Evolutionary conservation across 345 rosid species (phyloP), one percentile per base, ranked within the genome.

Genomic region (Dipteronia dyeriana): DNA sequence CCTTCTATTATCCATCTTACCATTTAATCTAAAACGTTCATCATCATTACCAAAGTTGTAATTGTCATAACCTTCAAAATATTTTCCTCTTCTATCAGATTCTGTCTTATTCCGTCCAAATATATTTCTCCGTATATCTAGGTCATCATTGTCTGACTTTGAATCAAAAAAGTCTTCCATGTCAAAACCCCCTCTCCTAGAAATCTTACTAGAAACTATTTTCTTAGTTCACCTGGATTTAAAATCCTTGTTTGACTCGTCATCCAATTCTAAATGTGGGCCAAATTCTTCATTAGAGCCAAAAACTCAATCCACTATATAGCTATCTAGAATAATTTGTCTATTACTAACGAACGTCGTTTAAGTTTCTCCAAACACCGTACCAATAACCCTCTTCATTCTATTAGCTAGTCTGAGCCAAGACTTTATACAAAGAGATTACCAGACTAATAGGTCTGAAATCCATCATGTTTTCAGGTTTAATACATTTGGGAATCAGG

Each of bases 271-370:
- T 34, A 94, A 93, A 79, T 79, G 82, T 2, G 83, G 78, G 26
- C 82, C 90, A 68, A 79, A 79, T 53, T 89, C 95, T 39, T 89
- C 92, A 49, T 92, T 96, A 1, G 96, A 92, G 78, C 94, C 98
- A n/a, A 81, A 84, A 89, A 75, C 87, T 91, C 53, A 86, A 69
- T 57, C 89, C 79, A n/a, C n/a, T n/a, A n/a, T n/a, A n/a, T n/a
- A n/a, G n/a, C n/a, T n/a, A n/a, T n/a, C n/a, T n/a, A n/a, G n/a
- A n/a, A n/a, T n/a, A n/a, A n/a, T n/a, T n/a, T n/a, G n/a, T n/a
- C n/a, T n/a, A n/a, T n/a, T n/a, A n/a, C n/a, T n/a, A n/a, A n/a
- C n/a, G n/a, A n/a, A n/a, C n/a, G n/a, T n/a, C n/a, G n/a, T n/a
- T n/a, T n/a, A n/a, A n/a, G n/a, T n/a, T n/a, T n/a, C n/a, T n/a